Conservation (phyloP, 139 green algal species). For the Auxenochlorella pyrenoidosa region DNA sequence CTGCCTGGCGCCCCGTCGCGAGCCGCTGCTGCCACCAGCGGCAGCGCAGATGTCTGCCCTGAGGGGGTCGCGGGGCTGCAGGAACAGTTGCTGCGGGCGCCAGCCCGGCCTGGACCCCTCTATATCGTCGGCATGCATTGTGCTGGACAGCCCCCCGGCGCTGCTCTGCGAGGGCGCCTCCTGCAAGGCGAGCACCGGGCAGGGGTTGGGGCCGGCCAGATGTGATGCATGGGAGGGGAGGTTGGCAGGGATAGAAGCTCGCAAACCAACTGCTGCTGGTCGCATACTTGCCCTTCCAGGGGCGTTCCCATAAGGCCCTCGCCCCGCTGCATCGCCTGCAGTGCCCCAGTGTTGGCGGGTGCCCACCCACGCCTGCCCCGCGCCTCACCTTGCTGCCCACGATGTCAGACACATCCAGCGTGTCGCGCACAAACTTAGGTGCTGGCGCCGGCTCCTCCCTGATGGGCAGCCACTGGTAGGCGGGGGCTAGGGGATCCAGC, state of each 20-base stretch:
- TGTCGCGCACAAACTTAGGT: conserved; percentile 35
- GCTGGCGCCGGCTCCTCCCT: neutral
- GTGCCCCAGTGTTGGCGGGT: too few relatives aligned
- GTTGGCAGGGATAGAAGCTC: too few relatives aligned
- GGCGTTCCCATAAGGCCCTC: too few relatives aligned
- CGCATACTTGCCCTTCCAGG: too few relatives aligned
- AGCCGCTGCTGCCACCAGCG: neutral
- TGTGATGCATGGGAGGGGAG: too few relatives aligned
- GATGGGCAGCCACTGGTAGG: conserved; percentile 15
- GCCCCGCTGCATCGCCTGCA: too few relatives aligned
- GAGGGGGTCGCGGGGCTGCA: neutral
- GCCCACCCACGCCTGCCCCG: neutral
- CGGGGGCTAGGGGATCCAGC: conserved; percentile 25
- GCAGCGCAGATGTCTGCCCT: conserved; percentile 3
- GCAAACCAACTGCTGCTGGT: too few relatives aligned
- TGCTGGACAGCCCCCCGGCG: neutral
- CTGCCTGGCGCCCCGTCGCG: neutral
- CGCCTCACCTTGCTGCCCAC: conserved; percentile 9
- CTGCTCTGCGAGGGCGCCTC: too few relatives aligned
- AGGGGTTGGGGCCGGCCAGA: too few relatives aligned
- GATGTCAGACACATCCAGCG: conserved; percentile 40
- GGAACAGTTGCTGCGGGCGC: neutral
- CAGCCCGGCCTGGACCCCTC: neutral
- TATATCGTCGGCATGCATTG: conserved; percentile 18
- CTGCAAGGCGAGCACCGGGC: too few relatives aligned